Percentiles rank a stretch among this genome's conserved stretches.
These are phyloP conservation scores for Termitomyces heimii DNA, from an alignment of 768 basidiomycete species.

Conservation along the genomic window DNA sequence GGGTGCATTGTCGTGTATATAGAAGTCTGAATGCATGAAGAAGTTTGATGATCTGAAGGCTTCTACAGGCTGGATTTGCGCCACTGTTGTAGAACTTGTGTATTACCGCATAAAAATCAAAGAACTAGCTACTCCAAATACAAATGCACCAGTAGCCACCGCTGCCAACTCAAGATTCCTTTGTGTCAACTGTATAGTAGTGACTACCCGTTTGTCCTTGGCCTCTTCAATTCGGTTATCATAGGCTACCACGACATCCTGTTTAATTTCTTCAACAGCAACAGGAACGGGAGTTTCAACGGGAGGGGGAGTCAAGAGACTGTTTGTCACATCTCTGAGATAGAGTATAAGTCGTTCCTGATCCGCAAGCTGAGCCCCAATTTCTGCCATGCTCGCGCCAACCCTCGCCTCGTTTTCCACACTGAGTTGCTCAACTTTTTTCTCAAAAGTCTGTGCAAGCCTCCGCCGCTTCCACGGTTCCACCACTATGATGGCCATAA, in stretches of 20 bases:
- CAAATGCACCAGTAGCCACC: conserved; percentile 30
- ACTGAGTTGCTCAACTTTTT: conserved; percentile 65
- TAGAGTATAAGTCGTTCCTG: conserved; percentile 26
- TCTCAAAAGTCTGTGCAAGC: conserved; percentile 86
- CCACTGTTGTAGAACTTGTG: neutral
- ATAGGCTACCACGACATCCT: neutral
- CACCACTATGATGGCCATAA: conserved; percentile 84
- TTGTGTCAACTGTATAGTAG: conserved; percentile 5
- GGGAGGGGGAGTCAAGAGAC: neutral
- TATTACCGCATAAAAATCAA: conserved; percentile 23
- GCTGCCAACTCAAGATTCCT: conserved; percentile 17
- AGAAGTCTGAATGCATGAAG: conserved; percentile 31
- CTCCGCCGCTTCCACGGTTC: conserved; percentile 94
- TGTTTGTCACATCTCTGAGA: conserved; percentile 10
- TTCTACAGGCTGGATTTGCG: neutral
- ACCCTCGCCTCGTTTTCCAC: conserved; percentile 46
- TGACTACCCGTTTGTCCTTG: conserved; percentile 2
- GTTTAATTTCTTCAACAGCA: conserved; percentile 2
- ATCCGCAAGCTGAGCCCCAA: conserved; percentile 41
- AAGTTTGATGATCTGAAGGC: neutral
- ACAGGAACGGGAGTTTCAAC: neutral
- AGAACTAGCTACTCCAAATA: conserved; percentile 26
- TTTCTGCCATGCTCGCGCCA: conserved; percentile 39
- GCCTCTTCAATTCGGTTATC: conserved; percentile 5
- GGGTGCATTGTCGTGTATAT: conserved; percentile 51